These are phyloP conservation scores for Globisporangium sylvaticum DNA, from an alignment of 352 stramenopile species.

Conservation along the genomic window DNA sequence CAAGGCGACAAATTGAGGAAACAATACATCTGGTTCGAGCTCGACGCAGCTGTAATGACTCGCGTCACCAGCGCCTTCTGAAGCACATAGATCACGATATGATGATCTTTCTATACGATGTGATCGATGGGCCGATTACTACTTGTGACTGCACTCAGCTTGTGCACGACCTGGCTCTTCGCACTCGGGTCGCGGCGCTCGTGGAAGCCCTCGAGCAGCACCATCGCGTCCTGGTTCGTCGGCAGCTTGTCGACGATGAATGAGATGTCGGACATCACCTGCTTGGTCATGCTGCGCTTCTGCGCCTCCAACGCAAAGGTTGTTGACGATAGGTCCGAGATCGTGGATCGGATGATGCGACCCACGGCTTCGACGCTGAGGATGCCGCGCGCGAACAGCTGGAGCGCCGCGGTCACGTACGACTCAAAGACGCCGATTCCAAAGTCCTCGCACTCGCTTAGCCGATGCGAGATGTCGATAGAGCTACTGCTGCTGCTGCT, in stretches of 20 bases:
- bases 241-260: slow-evolving; percentile 14
- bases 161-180: not conserved
- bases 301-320: slow-evolving; percentile 12
- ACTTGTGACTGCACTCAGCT: not conserved
- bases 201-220: slow-evolving; percentile 15
- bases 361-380: slow-evolving; percentile 9
- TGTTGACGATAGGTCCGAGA: slow-evolving; percentile 8
- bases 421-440: slow-evolving; percentile 12
- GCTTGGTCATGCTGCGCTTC: slow-evolving; percentile 16
- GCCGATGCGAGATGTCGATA: not conserved
- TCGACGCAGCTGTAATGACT: not conserved
- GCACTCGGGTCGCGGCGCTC: not conserved
- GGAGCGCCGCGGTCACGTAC: slow-evolving; percentile 17
- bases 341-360: slow-evolving; percentile 13
- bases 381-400: slow-evolving; percentile 5
- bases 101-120: not conserved
- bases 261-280: slow-evolving; percentile 15
- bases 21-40: not conserved
- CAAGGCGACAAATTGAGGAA: not conserved
- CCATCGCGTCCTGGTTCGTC: slow-evolving; percentile 9
- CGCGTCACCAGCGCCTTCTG: not conserved
- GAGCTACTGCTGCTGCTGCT: not conserved
- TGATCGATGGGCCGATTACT: not conserved
- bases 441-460: slow-evolving; percentile 7
- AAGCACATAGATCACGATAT: not conserved